These are phyloP conservation scores for Ceratocystis papillata DNA, from an alignment of 2,329 filamentous ascomycete genomes.

Conservation along the genomic window DNA sequence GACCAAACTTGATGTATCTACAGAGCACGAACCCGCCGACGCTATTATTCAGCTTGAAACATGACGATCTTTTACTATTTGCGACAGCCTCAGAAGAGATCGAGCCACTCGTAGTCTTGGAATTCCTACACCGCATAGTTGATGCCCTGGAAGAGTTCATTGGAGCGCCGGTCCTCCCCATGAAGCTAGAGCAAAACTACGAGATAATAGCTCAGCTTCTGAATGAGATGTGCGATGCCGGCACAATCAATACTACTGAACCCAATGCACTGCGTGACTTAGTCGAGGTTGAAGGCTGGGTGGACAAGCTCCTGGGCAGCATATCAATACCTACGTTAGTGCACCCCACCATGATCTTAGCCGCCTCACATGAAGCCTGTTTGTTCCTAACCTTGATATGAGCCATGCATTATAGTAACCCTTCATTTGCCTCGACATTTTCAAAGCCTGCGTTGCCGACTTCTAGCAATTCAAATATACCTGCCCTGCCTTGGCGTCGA, in stretches of 20 bases:
- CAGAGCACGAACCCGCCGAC: constrained; percentile 73
- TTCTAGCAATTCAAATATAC: constrained; percentile 38
- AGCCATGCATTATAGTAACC: constrained; percentile 32
- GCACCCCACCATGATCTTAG: neutral
- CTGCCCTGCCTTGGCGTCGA: constrained; percentile 72
- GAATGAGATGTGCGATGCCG: constrained; percentile 92
- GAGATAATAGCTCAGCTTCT: constrained; percentile 89
- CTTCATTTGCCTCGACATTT: constrained; percentile 33
- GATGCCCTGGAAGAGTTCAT: constrained; percentile 93
- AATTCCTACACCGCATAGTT: constrained; percentile 87
- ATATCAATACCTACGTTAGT: constrained; percentile 68
- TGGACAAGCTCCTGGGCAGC: constrained; percentile 78
- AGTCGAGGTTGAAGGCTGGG: constrained; percentile 81
- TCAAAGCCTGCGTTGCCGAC: constrained; percentile 34
- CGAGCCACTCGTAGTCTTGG: constrained; percentile 79
- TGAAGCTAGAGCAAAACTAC: constrained; percentile 81
- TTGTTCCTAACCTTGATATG: neutral
- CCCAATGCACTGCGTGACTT: constrained; percentile 83
- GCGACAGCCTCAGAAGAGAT: constrained; percentile 76
- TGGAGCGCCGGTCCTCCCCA: constrained; percentile 71
- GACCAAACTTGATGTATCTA: constrained; percentile 78
- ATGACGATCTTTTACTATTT: constrained; percentile 78
- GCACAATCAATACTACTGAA: constrained; percentile 80
- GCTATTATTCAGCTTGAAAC: constrained; percentile 75
- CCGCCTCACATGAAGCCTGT: constrained; percentile 21